Evolutionary conservation across 1,139 yeast genomes (phyloP).

Genomic region (Protomyces pachydermus): DNA sequence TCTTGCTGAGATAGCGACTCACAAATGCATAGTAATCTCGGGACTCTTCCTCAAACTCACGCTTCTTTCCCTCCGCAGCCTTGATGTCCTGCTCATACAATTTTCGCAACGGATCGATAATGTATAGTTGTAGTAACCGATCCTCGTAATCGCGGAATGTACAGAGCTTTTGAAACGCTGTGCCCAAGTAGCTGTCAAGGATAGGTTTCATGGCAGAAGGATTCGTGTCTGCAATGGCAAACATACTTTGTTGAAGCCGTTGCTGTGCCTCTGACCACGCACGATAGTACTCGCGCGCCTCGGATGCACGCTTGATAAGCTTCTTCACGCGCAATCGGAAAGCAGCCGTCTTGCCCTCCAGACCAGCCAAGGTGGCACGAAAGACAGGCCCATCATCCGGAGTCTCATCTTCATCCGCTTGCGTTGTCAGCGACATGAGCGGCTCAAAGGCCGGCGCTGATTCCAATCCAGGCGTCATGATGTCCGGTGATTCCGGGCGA

Average conservation of each 20-base stretch:
- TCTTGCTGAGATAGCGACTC: conserved; percentile 61
- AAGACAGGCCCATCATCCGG: conserved; percentile 71
- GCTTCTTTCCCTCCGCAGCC: conserved; percentile 44
- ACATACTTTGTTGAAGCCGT: conserved; percentile 38
- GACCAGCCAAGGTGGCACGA: conserved; percentile 51
- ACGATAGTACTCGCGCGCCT: conserved; percentile 41
- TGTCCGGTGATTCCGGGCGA: conserved; percentile 18
- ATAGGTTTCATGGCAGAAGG: conserved; percentile 39
- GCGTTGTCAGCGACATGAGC: not conserved
- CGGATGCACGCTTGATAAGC: conserved; percentile 41
- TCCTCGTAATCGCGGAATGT: conserved; percentile 31
- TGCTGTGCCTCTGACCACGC: conserved; percentile 40
- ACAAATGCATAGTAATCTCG: conserved; percentile 73
- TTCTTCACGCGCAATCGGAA: conserved; percentile 47
- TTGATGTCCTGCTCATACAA: conserved; percentile 45
- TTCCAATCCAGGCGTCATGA: conserved; percentile 12
- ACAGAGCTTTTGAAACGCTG: conserved; percentile 30
- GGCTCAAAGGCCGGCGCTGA: conserved; percentile 4
- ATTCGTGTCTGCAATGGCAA: conserved; percentile 38
- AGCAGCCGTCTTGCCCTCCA: conserved; percentile 52
- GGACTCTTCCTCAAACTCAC: conserved; percentile 65
- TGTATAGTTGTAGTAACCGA: conserved; percentile 36
- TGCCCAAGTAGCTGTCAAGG: conserved; percentile 37
- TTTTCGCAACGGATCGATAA: conserved; percentile 43
- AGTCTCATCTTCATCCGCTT: conserved; percentile 1